Evolutionary conservation across 1,139 yeast genomes (phyloP), one percentile per base, ranked within the genome.

Genomic region (Pneumocystis oryctolagi): DNA sequence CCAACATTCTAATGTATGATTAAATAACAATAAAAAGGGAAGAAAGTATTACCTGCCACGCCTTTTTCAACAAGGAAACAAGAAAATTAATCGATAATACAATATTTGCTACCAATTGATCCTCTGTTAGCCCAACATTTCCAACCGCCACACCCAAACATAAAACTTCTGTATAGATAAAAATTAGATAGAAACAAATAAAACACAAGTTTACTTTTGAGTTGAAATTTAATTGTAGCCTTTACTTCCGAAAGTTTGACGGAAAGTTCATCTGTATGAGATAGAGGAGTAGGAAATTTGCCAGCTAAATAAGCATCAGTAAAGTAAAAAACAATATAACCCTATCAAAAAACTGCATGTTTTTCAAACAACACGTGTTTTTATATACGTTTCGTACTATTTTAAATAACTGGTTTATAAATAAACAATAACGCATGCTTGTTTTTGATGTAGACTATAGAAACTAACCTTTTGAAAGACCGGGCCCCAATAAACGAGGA

Each of bases 211-310:
- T n/a, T 1, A 39, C 61, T 92, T 90, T 94, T 94, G 83, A 94
- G 87, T 84, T 94, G 99, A 95, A 94, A 94, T 88, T 92, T 94
- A 84, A 94, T 89, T 85, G 99, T 94, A 71, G 98, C 89, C 84
- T 87, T 90, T 75, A 92, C 98, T 77, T 94, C 99, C 74, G 82
- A 85, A 75, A 94, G 94, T 89, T 92, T 92, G 73, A 84, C 77
- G 85, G 88, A 87, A 78, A 94, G 85, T 80, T 94, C 98, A 79
- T 94, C 99, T 80, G 88, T 84, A 87, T 92, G 98, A 70, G 98
- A 92, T 75, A 94, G 97, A 81, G 99, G 98, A 79, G 98, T 90
- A 80, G 99, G 99, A 96, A 94, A 94, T 90, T 94, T 94, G 87
- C 98, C 98, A 78, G 97, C 98, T 60, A 25, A 2, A 34, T 2